phyloP scores from a whole-genome alignment of 1,284 basidiomycete genomes.

The Exobasidium cylindrosporum region DNA sequence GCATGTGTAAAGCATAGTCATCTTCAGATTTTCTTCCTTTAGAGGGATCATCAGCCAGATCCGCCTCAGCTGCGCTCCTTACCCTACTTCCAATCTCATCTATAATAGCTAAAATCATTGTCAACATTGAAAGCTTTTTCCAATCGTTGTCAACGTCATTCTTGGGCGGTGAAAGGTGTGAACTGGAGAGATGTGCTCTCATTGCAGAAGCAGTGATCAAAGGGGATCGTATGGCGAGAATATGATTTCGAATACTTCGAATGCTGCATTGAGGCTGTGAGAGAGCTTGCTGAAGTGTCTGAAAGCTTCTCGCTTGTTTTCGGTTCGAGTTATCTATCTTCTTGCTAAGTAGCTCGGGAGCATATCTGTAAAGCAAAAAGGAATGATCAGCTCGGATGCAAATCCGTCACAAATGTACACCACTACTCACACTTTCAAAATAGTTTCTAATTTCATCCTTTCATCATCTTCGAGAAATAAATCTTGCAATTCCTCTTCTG shows the following conservation, averaged over 20 bases:
- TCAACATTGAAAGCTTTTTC: background rate
- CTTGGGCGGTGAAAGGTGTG: background rate
- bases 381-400: background rate
- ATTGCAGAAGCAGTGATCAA: background rate
- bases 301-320: background rate
- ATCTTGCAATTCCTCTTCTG: background rate
- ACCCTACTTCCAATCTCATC: background rate
- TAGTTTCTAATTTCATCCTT: background rate
- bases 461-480: background rate
- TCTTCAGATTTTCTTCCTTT: background rate
- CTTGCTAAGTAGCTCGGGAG: background rate
- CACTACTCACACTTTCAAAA: background rate
- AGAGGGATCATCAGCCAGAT: background rate
- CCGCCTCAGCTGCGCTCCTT: background rate
- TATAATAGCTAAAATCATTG: background rate
- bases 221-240: background rate
- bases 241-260: constrained; percentile 3
- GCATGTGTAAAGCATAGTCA: constrained; percentile 49
- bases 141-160: constrained; percentile 1
- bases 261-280: background rate
- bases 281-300: background rate
- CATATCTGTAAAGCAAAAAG: background rate
- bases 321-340: background rate
- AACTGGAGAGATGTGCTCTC: constrained; percentile 3
- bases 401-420: background rate